Percentiles rank a stretch among this genome's conserved stretches.
These are phyloP conservation scores for Blastobotrys petasosporus DNA, from an alignment of 1,139 yeast species.

Conservation along the genomic window DNA sequence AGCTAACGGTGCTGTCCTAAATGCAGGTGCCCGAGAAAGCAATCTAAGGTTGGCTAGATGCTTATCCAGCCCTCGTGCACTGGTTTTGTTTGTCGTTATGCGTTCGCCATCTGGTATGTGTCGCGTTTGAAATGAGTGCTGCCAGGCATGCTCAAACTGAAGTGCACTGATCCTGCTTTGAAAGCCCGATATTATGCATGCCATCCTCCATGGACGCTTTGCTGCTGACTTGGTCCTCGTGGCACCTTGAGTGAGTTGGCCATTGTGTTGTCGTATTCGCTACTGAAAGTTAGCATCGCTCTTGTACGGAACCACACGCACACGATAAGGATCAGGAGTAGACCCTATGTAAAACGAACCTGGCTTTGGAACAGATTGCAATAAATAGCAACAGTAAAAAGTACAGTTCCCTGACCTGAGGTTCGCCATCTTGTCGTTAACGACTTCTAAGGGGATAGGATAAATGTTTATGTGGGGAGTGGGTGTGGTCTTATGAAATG, in stretches of 20 bases:
- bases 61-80: conserved; percentile 40
- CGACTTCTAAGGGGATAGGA: background rate
- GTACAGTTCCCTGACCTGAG: conserved; percentile 1
- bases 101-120: conserved; percentile 41
- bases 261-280: conserved; percentile 72
- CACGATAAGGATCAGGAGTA: conserved; percentile 63
- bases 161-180: conserved; percentile 66
- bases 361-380: conserved; percentile 52
- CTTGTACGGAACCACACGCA: conserved; percentile 15
- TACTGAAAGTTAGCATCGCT: conserved; percentile 3
- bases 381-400: conserved; percentile 27
- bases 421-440: background rate
- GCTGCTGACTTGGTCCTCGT: conserved; percentile 51
- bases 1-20: conserved; percentile 24
- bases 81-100: conserved; percentile 20
- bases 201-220: conserved; percentile 69
- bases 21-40: conserved; percentile 36
- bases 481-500: background rate
- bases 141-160: conserved; percentile 72
- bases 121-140: conserved; percentile 61
- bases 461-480: background rate
- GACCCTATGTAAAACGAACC: conserved; percentile 67
- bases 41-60: conserved; percentile 48
- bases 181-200: conserved; percentile 58
- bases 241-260: conserved; percentile 58